Base-by-base conservation (phyloP, 2,329 filamentous ascomycete species). In the Parasarocladium wereldwijsianum region DNA sequence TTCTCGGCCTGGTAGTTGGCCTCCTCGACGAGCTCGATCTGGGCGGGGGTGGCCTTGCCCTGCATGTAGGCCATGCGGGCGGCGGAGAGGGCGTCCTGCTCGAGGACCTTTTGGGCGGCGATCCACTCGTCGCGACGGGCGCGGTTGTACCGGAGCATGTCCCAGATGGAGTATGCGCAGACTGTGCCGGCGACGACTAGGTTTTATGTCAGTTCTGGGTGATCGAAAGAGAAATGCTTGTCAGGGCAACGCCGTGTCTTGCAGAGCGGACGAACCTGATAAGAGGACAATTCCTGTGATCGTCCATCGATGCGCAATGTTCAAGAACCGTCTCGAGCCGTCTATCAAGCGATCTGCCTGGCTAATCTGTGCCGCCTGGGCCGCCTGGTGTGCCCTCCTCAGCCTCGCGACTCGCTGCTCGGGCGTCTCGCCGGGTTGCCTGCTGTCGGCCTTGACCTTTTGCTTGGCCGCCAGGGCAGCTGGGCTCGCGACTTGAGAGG, bases 381-480 rank as follows among this genome's bases (percentile, higher is more conserved):
- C 72, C n/a, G 71, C 71, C 34, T 72, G 61, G 47, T 78, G 74
- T 36, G 76, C 73, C 26, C 73, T 72, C 32, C 77, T 64, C 43
- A 83, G 56, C 36, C 77, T 64, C 38, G 70, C 66, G 20, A 83
- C 76, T 42, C 75, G 72, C 55, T 82, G 68, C 49, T 73, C 70
- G 29, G 77, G 68, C 2, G 75, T 77, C 55, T 83, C 76, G 37
- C 57, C 50, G 33, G 52, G 44, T 31, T 49, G 11, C 12, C 35
- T 31, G 18, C 25, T 13, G 8, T 18, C 20, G 8, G 14, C 40
- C 36, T 46, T 42, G 39, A 46, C 41, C 34, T 44, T 41, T 36
- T 46, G 37, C 33, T 40, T 38, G 33, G 43, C 34, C 31, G 36
- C 35, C 12, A 21, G 19, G 15, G 40, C 31, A 31, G 38, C 36